Evolutionary conservation across 352 stramenopile species (phyloP).

Genomic region (Phytophthora melonis): DNA sequence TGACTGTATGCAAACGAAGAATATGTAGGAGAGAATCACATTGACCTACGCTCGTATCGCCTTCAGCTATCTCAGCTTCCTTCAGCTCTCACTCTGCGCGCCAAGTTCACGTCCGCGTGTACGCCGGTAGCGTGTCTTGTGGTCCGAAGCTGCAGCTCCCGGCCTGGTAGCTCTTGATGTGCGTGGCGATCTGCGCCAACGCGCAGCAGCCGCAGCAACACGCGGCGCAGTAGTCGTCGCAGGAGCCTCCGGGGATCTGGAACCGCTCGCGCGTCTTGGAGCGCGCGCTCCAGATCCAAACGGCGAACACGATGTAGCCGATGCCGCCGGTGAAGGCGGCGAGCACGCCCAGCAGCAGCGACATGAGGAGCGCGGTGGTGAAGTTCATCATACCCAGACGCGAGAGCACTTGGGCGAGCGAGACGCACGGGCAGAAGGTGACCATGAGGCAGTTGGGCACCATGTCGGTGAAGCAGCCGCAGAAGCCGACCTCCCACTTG

Average conservation of each 20-base stretch:
- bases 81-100: not conserved
- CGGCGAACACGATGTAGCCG: conserved; percentile 19
- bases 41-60: not conserved
- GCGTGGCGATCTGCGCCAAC: conserved; percentile 53
- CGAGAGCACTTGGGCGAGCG: conserved; percentile 13
- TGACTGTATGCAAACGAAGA: not conserved
- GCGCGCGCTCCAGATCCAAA: conserved; percentile 17
- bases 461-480: conserved; percentile 38
- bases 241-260: conserved; percentile 20
- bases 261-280: conserved; percentile 19
- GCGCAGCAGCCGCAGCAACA: conserved; percentile 37
- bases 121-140: conserved; percentile 31
- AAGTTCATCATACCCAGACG: conserved; percentile 2
- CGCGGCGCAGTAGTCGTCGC: conserved; percentile 22
- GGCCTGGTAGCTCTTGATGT: conserved; percentile 53
- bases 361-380: not conserved
- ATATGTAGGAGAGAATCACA: not conserved
- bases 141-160: conserved; percentile 41
- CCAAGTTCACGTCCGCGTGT: not conserved
- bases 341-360: conserved; percentile 23
- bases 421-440: conserved; percentile 41
- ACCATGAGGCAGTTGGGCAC: conserved; percentile 51
- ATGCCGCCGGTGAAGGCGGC: conserved; percentile 14
- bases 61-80: not conserved
- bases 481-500: conserved; percentile 18